These are phyloP conservation scores for Penicillium sp. DNA, from an alignment of 2,329 filamentous ascomycete species.

Conservation along the genomic window DNA sequence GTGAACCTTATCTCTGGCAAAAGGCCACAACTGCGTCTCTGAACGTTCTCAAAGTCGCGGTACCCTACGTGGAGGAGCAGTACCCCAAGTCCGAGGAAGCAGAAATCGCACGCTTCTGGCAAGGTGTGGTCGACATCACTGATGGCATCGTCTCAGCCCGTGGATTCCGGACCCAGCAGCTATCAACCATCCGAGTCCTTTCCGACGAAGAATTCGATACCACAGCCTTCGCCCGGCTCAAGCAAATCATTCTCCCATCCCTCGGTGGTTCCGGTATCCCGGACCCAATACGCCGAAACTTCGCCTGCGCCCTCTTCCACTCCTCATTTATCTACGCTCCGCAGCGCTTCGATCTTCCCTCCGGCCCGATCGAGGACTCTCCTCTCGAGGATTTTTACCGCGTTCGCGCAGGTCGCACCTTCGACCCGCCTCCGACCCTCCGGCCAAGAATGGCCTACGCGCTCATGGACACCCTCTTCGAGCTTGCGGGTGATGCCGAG, in stretches of 20 bases:
- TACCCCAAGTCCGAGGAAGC: conserved; percentile 28
- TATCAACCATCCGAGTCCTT: conserved; percentile 48
- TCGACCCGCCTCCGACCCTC: conserved; percentile 61
- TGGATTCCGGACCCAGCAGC: conserved; percentile 46
- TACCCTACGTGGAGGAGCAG: conserved; percentile 58
- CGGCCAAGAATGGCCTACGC: conserved; percentile 74
- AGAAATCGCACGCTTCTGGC: conserved; percentile 65
- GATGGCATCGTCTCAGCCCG: conserved; percentile 69
- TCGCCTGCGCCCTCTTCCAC: conserved; percentile 73
- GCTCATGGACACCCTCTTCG: conserved; percentile 75
- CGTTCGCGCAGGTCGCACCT: conserved; percentile 68
- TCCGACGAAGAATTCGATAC: conserved; percentile 83
- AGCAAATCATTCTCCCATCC: conserved; percentile 66
- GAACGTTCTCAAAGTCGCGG: conserved; percentile 63
- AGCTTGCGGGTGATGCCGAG: conserved; percentile 59
- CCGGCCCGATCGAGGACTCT: conserved; percentile 41
- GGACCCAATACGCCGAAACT: conserved; percentile 65
- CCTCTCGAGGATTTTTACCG: conserved; percentile 64
- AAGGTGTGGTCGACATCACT: conserved; percentile 61
- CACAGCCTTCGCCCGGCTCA: conserved; percentile 64
- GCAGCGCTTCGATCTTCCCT: conserved; percentile 60
- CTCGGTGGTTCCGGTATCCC: conserved; percentile 66
- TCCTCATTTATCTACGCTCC: conserved; percentile 77
- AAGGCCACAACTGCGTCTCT: conserved; percentile 71
- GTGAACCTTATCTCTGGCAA: conserved; percentile 71